Evolutionary conservation across 1,284 basidiomycete species (phyloP).

Genomic region (Athelia psychrophila): DNA sequence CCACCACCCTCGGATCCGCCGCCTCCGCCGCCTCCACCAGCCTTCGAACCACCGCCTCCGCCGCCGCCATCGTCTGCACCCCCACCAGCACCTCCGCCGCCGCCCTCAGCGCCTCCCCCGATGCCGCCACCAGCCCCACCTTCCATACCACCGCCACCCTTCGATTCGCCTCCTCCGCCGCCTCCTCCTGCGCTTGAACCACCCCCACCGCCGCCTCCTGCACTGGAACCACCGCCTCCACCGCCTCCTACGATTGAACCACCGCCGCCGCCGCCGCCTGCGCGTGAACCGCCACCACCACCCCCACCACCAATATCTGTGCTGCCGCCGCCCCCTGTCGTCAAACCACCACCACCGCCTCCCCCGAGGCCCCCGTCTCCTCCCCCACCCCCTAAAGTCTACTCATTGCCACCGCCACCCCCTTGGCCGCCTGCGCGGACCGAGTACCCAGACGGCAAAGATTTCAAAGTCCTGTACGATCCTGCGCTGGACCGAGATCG

Average conservation of each 20-base stretch:
- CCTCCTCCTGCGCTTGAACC: constrained; percentile 4
- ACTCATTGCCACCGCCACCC: constrained; percentile 36
- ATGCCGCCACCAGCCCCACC: constrained; percentile 9
- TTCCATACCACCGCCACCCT: constrained; percentile 14
- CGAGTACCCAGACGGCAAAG: constrained; percentile 42
- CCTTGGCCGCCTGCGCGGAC: constrained; percentile 43
- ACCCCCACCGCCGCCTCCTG: constrained; percentile 18
- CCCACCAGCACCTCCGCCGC: constrained; percentile 18
- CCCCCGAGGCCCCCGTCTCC: constrained; percentile 13
- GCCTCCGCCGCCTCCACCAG: constrained; percentile 9
- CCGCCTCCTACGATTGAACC: background rate
- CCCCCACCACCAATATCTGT: constrained; percentile 12
- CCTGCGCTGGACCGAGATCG: constrained; percentile 47
- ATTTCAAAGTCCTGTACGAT: constrained; percentile 66
- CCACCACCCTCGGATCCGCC: constrained; percentile 22
- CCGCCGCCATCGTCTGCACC: constrained; percentile 19
- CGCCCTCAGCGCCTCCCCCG: constrained; percentile 3
- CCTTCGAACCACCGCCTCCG: constrained; percentile 12
- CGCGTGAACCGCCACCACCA: constrained; percentile 10
- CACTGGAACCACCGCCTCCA: constrained; percentile 19
- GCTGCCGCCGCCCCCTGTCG: constrained; percentile 15
- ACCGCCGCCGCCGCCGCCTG: constrained; percentile 10
- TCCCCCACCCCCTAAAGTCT: constrained; percentile 26
- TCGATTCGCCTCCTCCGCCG: constrained; percentile 5
- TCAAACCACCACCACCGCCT: constrained; percentile 21